Percentiles rank a stretch among this genome's conserved stretches.
These are phyloP conservation scores for Cyclotella sp. DNA, from an alignment of 108 stramenopile species.

Conservation along the genomic window DNA sequence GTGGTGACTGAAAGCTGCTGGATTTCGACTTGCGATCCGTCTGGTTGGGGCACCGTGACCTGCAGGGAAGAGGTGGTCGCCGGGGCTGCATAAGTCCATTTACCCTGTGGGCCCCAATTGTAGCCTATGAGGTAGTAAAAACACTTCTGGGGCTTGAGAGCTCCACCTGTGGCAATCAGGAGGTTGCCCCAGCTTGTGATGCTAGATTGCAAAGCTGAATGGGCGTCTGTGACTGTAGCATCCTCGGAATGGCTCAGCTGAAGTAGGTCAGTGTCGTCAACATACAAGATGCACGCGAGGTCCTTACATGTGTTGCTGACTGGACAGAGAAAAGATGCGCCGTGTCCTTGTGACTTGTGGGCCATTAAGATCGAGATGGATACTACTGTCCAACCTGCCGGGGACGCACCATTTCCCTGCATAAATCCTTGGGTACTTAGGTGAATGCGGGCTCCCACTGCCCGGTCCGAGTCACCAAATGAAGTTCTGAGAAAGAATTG, in stretches of 20 bases:
- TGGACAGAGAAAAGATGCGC: conserved; percentile 4
- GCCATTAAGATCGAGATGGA: conserved; percentile 12
- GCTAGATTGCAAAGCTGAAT: background rate
- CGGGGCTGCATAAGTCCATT: background rate
- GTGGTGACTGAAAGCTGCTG: background rate
- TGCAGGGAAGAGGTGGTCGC: background rate
- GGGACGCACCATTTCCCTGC: too few species aligned
- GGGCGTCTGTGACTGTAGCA: background rate
- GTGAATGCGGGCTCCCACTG: conserved; percentile 1
- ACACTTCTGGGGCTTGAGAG: too few species aligned
- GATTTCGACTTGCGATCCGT: background rate
- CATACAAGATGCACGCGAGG: background rate
- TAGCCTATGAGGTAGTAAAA: too few species aligned
- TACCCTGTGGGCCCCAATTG: background rate
- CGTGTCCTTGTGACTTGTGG: conserved; percentile 12
- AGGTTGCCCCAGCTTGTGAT: conserved; percentile 13
- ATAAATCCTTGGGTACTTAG: too few species aligned
- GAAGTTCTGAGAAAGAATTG: background rate
- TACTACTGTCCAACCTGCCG: too few species aligned
- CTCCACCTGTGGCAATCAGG: background rate
- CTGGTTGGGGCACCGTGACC: background rate
- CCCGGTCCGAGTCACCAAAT: conserved; percentile 7
- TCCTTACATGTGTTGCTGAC: background rate
- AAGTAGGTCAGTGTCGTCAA: conserved; percentile 14
- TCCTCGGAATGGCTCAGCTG: background rate